Evolutionary conservation across 495 filamentous ascomycete genomes (phyloP).

Genomic region (Neurospora terricola): DNA sequence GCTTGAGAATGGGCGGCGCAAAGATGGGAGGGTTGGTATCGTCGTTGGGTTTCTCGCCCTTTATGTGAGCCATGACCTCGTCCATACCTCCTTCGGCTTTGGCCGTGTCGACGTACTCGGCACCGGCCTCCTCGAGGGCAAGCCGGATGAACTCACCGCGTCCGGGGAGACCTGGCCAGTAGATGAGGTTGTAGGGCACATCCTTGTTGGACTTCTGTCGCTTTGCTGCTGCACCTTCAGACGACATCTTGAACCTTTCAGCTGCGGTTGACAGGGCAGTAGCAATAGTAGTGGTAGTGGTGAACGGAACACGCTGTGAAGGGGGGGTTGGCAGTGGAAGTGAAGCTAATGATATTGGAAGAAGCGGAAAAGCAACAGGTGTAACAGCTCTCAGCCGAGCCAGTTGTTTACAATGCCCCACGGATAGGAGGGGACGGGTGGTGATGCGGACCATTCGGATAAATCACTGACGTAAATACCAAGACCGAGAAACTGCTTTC

Average conservation of each 20-base stretch:
- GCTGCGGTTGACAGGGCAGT: not conserved
- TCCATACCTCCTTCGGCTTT: conserved; percentile 27
- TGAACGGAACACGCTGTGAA: not conserved
- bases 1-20: conserved; percentile 50
- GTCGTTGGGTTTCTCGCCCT: conserved; percentile 27
- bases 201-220: conserved; percentile 32
- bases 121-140: conserved; percentile 49
- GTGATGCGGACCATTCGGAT: not conserved
- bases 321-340: not conserved
- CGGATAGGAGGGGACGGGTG: not conserved
- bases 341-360: not conserved
- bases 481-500: not conserved
- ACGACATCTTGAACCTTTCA: conserved; percentile 4
- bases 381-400: not conserved
- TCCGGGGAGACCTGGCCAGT: conserved; percentile 55
- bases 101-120: conserved; percentile 50
- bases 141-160: conserved; percentile 58
- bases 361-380: not conserved
- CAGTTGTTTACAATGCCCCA: not conserved
- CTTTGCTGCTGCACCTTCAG: conserved; percentile 17
- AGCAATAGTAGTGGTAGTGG: not conserved
- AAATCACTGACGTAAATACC: not conserved
- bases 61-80: conserved; percentile 26
- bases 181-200: conserved; percentile 47
- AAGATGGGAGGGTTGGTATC: conserved; percentile 46